Evolutionary conservation across 441 rosid genomes (phyloP).

Genomic region (Gossypium schwendimanii): DNA sequence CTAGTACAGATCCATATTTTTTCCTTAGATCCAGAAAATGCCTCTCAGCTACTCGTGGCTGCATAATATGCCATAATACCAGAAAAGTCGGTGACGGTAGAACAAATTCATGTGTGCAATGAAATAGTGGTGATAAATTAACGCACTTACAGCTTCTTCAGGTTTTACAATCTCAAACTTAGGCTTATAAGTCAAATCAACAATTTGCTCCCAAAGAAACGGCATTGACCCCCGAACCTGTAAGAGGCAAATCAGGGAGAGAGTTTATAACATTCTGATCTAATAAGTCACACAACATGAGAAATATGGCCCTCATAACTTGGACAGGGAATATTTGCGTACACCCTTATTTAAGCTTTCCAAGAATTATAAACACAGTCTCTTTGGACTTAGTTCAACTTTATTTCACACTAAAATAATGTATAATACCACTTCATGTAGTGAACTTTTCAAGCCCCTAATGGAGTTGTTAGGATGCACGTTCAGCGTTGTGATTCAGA

Average conservation of each 20-base stretch:
- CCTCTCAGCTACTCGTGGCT: constrained; percentile 73
- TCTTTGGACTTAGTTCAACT: background rate
- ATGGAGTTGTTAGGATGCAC: background rate
- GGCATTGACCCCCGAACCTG: constrained; percentile 94
- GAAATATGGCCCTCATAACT: background rate
- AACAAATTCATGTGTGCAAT: constrained; percentile 9
- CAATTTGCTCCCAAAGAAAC: constrained; percentile 69
- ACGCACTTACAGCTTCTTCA: constrained; percentile 81
- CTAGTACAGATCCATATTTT: constrained; percentile 74
- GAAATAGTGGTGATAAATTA: constrained; percentile 1
- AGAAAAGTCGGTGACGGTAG: background rate
- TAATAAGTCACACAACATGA: background rate
- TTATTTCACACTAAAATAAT: constrained; percentile 1
- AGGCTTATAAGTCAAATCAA: constrained; percentile 66
- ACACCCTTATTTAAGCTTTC: constrained; percentile 5
- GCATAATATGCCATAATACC: constrained; percentile 21
- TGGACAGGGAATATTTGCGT: background rate
- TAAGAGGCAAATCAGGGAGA: constrained; percentile 18
- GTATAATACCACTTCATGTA: background rate
- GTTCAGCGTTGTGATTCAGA: background rate
- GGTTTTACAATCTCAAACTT: constrained; percentile 82
- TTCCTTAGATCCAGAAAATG: constrained; percentile 93
- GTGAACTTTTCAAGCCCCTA: background rate
- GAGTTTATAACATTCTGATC: background rate
- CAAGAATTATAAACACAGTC: background rate